Conservation (phyloP, 345 rosid genomes). For the Melaleuca quinquenervia region DNA sequence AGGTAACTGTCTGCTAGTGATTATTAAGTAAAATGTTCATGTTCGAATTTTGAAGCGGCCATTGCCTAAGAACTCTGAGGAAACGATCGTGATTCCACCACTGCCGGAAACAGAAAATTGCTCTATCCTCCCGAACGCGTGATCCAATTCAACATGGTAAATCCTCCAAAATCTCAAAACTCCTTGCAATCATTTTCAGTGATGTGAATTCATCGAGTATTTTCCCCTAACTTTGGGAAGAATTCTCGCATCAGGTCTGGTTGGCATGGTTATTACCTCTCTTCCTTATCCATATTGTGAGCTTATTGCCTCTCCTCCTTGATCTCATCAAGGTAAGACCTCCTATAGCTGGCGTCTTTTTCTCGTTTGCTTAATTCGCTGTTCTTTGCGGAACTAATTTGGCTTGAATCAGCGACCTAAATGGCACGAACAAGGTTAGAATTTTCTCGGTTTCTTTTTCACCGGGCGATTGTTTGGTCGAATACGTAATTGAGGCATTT, state of each 20-base stretch:
- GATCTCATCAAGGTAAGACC: slow-evolving; percentile 46
- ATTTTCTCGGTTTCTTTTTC: background rate
- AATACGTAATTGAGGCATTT: background rate
- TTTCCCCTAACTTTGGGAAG: background rate
- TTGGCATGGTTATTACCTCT: slow-evolving; percentile 78
- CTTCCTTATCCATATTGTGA: slow-evolving; percentile 82
- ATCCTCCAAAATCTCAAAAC: background rate
- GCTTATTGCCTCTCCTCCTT: slow-evolving; percentile 59
- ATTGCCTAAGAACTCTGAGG: background rate
- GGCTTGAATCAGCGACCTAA: background rate
- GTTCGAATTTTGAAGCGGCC: background rate
- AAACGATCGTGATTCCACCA: background rate
- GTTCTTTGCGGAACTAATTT: background rate
- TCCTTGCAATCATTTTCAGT: background rate
- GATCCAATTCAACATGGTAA: background rate
- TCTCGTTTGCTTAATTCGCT: background rate
- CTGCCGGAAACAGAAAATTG: background rate
- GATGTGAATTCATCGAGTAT: background rate
- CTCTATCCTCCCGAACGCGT: background rate
- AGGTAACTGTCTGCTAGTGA: too few relatives aligned
- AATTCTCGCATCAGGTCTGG: slow-evolving; percentile 45
- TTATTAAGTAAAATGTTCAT: background rate
- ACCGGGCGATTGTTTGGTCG: background rate
- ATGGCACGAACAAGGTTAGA: background rate
- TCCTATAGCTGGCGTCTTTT: background rate